phyloP scores from a whole-genome alignment of 805 yeast species.

The Wickerhamomyces queroliae region DNA sequence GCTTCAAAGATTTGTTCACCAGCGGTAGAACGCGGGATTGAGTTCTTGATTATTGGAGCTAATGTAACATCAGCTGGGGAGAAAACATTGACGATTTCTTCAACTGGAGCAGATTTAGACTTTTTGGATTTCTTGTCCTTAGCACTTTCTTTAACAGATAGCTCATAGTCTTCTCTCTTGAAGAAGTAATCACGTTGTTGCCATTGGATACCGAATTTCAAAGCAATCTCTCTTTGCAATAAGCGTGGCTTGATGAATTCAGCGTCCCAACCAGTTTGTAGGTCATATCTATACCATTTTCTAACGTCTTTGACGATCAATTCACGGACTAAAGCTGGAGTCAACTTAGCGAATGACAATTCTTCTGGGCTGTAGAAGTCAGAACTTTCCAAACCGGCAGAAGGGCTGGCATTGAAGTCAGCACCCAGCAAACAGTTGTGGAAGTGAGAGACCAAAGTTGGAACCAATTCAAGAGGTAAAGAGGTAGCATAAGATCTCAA shows the following conservation, averaged over 20 bases:
- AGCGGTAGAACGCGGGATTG: constrained; percentile 57
- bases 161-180: constrained; percentile 33
- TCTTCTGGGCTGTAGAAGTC: constrained; percentile 36
- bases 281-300: constrained; percentile 55
- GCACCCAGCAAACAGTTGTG: constrained; percentile 66
- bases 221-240: constrained; percentile 64
- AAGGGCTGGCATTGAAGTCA: constrained; percentile 35
- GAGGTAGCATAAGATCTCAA: constrained; percentile 42
- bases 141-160: constrained; percentile 23
- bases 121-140: constrained; percentile 30
- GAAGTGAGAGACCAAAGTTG: constrained; percentile 61
- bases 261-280: constrained; percentile 45
- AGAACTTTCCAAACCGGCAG: constrained; percentile 35
- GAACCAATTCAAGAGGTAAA: constrained; percentile 49
- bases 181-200: constrained; percentile 33
- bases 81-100: constrained; percentile 34
- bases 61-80: constrained; percentile 61
- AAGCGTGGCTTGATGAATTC: constrained; percentile 31
- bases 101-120: constrained; percentile 3
- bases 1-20: constrained; percentile 74
- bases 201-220: constrained; percentile 87
- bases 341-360: constrained; percentile 37
- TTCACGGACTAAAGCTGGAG: constrained; percentile 38
- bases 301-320: constrained; percentile 48
- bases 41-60: constrained; percentile 70